Evolutionary conservation across 2,329 filamentous ascomycete genomes (phyloP).

Genomic region (Trichophyton benhamiae): DNA sequence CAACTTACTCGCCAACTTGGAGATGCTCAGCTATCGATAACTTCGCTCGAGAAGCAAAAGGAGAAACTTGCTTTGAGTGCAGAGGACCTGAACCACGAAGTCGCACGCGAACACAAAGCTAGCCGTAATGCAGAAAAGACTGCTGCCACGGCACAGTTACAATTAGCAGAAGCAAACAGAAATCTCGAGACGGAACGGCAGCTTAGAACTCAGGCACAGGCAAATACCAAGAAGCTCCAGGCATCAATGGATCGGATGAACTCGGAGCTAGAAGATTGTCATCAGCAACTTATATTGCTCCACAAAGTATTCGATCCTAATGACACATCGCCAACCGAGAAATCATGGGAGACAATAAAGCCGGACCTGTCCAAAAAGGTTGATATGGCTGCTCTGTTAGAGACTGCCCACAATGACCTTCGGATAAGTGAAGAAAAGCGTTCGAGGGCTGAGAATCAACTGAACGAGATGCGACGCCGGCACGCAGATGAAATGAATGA

Average conservation of each 20-base stretch:
- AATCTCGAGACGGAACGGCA: slow-evolving; percentile 85
- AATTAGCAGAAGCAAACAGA: slow-evolving; percentile 78
- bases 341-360: slow-evolving; percentile 56
- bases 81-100: slow-evolving; percentile 86
- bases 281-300: slow-evolving; percentile 66
- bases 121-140: slow-evolving; percentile 83
- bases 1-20: slow-evolving; percentile 73
- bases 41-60: slow-evolving; percentile 80
- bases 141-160: slow-evolving; percentile 64
- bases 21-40: slow-evolving; percentile 70
- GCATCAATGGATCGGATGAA: slow-evolving; percentile 65
- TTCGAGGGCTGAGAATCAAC: slow-evolving; percentile 67
- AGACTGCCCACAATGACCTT: slow-evolving; percentile 77
- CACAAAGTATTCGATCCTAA: slow-evolving; percentile 79
- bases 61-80: slow-evolving; percentile 81
- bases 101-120: slow-evolving; percentile 77
- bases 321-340: slow-evolving; percentile 51
- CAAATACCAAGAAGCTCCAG: slow-evolving; percentile 72
- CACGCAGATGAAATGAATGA: slow-evolving; percentile 60
- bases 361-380: slow-evolving; percentile 55
- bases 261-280: slow-evolving; percentile 67
- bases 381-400: slow-evolving; percentile 72
- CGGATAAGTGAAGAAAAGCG: slow-evolving; percentile 72
- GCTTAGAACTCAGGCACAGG: slow-evolving; percentile 69
- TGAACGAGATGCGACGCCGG: slow-evolving; percentile 63